Percentiles rank a stretch among this genome's conserved stretches.
Evolutionary conservation across 345 rosid species (phyloP).

Genomic region (Euphorbia peplus): DNA sequence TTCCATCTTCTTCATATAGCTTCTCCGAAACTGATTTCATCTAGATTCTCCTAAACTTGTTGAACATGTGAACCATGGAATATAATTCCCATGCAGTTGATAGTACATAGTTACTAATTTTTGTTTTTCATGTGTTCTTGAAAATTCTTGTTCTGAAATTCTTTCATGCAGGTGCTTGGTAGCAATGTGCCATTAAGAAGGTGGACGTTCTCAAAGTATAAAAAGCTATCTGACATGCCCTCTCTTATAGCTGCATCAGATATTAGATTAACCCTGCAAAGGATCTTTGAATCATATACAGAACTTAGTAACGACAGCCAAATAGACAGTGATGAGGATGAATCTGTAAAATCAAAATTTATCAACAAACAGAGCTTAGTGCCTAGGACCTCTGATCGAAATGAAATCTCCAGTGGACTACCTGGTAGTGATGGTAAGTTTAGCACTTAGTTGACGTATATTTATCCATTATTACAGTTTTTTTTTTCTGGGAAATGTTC

Average conservation of each 20-base stretch:
- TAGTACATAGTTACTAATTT: not conserved
- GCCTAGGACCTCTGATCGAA: conserved; percentile 35
- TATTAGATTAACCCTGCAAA: conserved; percentile 48
- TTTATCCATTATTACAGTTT: conserved; percentile 16
- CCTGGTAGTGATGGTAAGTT: conserved; percentile 32
- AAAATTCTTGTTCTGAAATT: not conserved
- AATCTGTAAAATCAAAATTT: conserved; percentile 34
- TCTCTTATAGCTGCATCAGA: conserved; percentile 47
- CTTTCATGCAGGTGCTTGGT: conserved; percentile 57
- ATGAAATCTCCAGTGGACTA: conserved; percentile 26
- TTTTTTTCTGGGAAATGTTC: conserved; percentile 26
- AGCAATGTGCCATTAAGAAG: conserved; percentile 54
- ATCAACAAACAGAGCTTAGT: conserved; percentile 23
- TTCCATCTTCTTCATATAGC: not conserved
- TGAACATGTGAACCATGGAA: conserved; percentile 1
- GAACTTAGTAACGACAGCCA: conserved; percentile 43
- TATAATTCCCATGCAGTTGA: not conserved
- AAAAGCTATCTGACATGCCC: conserved; percentile 46
- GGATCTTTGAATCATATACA: conserved; percentile 44
- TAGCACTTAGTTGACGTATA: conserved; percentile 19
- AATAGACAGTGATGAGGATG: conserved; percentile 61
- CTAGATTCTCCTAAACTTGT: not conserved
- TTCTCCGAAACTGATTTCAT: not conserved
- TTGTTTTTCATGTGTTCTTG: not conserved
- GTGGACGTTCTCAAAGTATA: conserved; percentile 64